A percentile compares a stretch with the other conserved stretches of the same genome.
These are phyloP conservation scores for Mycena galericulata DNA, from an alignment of 768 basidiomycete genomes.

Conservation along the genomic window DNA sequence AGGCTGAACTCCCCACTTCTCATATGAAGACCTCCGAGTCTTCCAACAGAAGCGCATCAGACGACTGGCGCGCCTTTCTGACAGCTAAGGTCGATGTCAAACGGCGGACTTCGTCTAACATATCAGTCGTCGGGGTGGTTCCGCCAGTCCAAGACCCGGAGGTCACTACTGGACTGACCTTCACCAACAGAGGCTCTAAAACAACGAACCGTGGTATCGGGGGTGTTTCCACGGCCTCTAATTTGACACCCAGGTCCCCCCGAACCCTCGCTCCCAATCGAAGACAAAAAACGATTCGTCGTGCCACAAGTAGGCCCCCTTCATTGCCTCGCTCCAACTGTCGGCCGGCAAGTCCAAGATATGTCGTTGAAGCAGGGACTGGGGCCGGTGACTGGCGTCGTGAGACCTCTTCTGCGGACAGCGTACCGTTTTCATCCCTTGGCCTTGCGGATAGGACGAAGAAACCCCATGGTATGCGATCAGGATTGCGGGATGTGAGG, in stretches of 20 bases:
- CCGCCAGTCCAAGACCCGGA: not conserved
- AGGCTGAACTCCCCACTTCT: not conserved
- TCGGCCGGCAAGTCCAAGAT: slow-evolving; percentile 5
- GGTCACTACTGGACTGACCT: not conserved
- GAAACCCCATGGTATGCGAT: not conserved
- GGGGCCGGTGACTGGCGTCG: not conserved
- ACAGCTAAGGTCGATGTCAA: not conserved
- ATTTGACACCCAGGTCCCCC: slow-evolving; percentile 2
- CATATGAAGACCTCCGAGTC: not conserved
- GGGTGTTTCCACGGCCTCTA: slow-evolving; percentile 9
- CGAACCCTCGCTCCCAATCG: slow-evolving; percentile 27
- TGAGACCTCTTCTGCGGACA: not conserved
- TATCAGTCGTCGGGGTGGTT: slow-evolving; percentile 20
- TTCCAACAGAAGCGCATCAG: not conserved
- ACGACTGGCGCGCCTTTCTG: slow-evolving; percentile 28
- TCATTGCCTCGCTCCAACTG: not conserved
- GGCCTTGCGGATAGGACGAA: not conserved
- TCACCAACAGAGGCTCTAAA: slow-evolving; percentile 1
- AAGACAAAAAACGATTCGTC: slow-evolving; percentile 24
- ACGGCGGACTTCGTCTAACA: slow-evolving; percentile 30
- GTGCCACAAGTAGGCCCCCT: not conserved
- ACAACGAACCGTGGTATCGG: slow-evolving; percentile 7
- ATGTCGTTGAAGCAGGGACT: slow-evolving; percentile 1
- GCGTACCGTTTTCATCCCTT: not conserved
- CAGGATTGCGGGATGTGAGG: slow-evolving; percentile 20